phyloP scores from a whole-genome alignment of 768 basidiomycete genomes.

The Amanita thiersii region DNA sequence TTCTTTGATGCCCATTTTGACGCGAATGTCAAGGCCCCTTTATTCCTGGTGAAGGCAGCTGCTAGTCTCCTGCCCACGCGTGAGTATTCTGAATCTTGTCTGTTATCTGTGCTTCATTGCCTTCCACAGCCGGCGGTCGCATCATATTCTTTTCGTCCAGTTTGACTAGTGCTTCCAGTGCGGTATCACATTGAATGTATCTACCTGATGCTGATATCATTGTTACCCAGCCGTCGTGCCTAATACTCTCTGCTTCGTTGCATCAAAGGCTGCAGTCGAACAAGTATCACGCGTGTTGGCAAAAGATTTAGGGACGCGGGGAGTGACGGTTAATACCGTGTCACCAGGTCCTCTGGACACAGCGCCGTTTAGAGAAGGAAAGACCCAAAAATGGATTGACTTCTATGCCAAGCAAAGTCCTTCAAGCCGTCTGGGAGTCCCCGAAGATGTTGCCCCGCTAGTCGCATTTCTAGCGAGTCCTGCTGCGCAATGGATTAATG shows the following conservation, averaged over 20 bases:
- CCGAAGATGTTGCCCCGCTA: constrained; percentile 45
- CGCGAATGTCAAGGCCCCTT: constrained; percentile 50
- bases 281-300: constrained; percentile 50
- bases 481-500: constrained; percentile 50
- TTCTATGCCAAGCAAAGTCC: constrained; percentile 38
- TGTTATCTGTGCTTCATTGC: neutral
- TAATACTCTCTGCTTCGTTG: constrained; percentile 41
- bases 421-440: constrained; percentile 33
- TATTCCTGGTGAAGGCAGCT: constrained; percentile 45
- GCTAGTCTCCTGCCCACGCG: constrained; percentile 33
- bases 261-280: constrained; percentile 53
- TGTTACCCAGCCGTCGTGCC: constrained; percentile 30
- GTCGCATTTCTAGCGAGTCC: constrained; percentile 46
- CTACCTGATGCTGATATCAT: neutral
- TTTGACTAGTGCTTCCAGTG: constrained; percentile 33
- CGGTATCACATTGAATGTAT: constrained; percentile 9
- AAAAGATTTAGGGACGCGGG: constrained; percentile 45
- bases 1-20: constrained; percentile 43
- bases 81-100: constrained; percentile 16
- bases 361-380: constrained; percentile 46
- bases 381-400: constrained; percentile 36
- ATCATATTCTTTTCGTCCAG: constrained; percentile 52
- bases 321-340: constrained; percentile 51
- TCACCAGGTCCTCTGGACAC: constrained; percentile 52
- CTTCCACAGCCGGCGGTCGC: constrained; percentile 37